These are phyloP conservation scores for Neonectria punicea DNA, from an alignment of 2,329 filamentous ascomycete genomes.

Conservation along the genomic window DNA sequence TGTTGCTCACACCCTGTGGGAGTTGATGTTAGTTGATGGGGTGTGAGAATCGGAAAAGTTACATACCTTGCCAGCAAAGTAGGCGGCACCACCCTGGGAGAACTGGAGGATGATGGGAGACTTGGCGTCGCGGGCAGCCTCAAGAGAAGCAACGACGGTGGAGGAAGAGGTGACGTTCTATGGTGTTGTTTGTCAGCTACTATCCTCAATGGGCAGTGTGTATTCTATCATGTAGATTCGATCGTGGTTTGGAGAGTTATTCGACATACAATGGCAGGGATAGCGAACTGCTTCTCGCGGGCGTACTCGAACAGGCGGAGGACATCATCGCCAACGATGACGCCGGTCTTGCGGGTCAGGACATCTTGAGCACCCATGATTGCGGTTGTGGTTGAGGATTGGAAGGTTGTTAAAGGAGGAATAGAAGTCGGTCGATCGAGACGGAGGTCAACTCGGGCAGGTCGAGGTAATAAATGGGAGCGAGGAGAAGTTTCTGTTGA, in stretches of 20 bases:
- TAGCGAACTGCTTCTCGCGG: conserved; percentile 87
- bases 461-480: conserved; percentile 25
- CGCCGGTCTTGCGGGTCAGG: conserved; percentile 63
- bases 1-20: conserved; percentile 77
- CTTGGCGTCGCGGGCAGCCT: conserved; percentile 93
- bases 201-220: neutral
- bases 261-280: conserved; percentile 74
- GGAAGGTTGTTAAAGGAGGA: conserved; percentile 20
- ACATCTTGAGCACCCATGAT: conserved; percentile 54
- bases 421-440: conserved; percentile 23
- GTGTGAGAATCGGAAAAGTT: neutral
- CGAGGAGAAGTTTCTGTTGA: conserved; percentile 35
- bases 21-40: conserved; percentile 29
- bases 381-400: conserved; percentile 35
- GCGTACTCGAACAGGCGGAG: conserved; percentile 86
- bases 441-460: conserved; percentile 30
- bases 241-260: neutral
- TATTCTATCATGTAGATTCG: neutral
- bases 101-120: conserved; percentile 92
- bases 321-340: conserved; percentile 66
- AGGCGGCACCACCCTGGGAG: conserved; percentile 92
- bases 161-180: conserved; percentile 93
- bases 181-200: conserved; percentile 8
- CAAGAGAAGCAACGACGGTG: conserved; percentile 79
- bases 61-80: conserved; percentile 85